Base-by-base conservation (phyloP, 2,329 filamentous ascomycete species). In the Colletotrichum caudatum region DNA sequence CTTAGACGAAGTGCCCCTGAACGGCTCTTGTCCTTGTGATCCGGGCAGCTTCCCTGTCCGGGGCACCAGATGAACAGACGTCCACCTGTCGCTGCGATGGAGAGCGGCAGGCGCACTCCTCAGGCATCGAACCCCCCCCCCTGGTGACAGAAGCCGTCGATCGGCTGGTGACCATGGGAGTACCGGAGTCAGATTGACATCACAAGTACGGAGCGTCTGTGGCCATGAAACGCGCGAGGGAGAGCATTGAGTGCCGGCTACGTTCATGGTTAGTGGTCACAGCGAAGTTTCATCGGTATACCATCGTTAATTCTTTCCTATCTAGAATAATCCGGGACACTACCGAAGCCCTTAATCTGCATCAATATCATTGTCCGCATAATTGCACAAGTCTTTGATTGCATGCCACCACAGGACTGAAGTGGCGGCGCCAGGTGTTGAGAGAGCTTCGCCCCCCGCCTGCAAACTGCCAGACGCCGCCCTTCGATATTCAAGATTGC, bases 1-100 rank as follows among this genome's bases (percentile, higher is more conserved):
- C 59, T 71, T 54, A 58, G 61, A 59, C n/a, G n/a, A 71, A 60
- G 44, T 39, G n/a, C 59, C 51, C 64, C 64, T 59, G 53, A 41
- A 59, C 11, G 33, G n/a, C 54, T 23, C 23, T 53, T 23, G n/a
- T 37, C 41, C 59, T 51, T 46, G 23, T 62, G 51, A 29, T 61
- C 53, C 48, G 35, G 51, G 57, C 26, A 51, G 33, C 26, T 23
- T 23, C 37, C 26, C 12, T 29, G 50, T 44, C 46, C 23, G 29
- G 9, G n/a, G 44, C 12, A 41, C 35, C 26, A 37, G 50, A 12
- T 35, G 63, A 61, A 64, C 11, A 33, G 23, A 39, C 33, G 20
- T 46, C n/a, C 7, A 12, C 12, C 46, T 39, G 18, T 41, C n/a
- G 2, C 8, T 33, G 14, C 5, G 46, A 26, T 20, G 14, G 11